A percentile compares a stretch with the other conserved stretches of the same genome.
These are phyloP conservation scores for Nitzschia putrida DNA, from an alignment of 108 stramenopile species.

Conservation along the genomic window DNA sequence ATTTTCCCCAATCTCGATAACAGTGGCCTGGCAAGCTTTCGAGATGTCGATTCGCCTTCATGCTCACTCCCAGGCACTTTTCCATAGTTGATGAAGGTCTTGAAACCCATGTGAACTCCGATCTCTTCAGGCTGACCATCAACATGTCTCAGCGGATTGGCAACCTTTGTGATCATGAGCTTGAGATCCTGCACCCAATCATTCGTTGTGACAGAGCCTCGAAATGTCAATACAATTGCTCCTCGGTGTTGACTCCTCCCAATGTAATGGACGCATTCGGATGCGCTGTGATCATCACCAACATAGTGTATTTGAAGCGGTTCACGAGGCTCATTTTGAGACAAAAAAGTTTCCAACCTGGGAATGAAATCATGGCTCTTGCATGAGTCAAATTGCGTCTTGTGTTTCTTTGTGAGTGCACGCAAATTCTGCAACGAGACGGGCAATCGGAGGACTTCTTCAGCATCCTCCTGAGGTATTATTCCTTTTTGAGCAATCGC, in stretches of 20 bases:
- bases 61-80: too few relatives aligned
- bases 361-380: constrained; percentile 1
- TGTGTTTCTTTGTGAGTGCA: constrained; percentile 3
- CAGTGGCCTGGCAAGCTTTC: too few relatives aligned
- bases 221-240: constrained; percentile 53
- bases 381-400: not conserved
- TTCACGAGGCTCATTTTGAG: not conserved
- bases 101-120: constrained; percentile 62
- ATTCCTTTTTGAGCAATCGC: not conserved
- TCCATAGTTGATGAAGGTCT: constrained; percentile 36
- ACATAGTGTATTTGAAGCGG: not conserved
- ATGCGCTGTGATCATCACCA: not conserved
- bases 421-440: not conserved
- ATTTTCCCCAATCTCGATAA: too few relatives aligned
- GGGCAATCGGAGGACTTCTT: constrained; percentile 2
- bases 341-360: not conserved
- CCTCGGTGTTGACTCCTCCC: not conserved
- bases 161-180: constrained; percentile 34
- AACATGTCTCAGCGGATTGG: constrained; percentile 42
- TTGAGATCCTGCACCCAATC: constrained; percentile 68
- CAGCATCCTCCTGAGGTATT: constrained; percentile 1
- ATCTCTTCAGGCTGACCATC: constrained; percentile 21
- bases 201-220: constrained; percentile 55
- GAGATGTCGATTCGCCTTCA: too few relatives aligned
- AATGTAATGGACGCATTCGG: constrained; percentile 11